These are phyloP conservation scores for Ustilago cynodontis DNA, from an alignment of 1,284 basidiomycete genomes.

Conservation along the genomic window DNA sequence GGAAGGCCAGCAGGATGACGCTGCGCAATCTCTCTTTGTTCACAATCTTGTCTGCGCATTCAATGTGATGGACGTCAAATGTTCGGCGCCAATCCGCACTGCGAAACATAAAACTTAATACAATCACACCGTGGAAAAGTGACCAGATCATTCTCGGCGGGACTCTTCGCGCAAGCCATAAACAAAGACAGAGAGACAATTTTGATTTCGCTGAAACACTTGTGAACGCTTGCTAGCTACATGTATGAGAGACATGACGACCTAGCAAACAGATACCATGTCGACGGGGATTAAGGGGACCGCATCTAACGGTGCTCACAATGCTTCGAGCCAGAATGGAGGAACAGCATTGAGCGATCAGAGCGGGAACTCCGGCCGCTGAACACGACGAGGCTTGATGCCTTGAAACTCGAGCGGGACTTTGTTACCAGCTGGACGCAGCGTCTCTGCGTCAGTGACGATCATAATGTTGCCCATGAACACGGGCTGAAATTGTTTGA, in stretches of 20 bases:
- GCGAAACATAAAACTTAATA: neutral
- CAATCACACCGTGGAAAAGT: neutral
- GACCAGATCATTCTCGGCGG: neutral
- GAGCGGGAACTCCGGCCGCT: neutral
- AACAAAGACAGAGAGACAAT: neutral
- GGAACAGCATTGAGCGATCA: neutral
- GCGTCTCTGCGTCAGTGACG: conserved; percentile 10
- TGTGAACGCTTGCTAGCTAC: neutral
- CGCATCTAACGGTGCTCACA: neutral
- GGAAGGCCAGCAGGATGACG: no score
- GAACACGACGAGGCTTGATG: neutral
- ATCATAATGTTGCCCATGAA: conserved; percentile 6
- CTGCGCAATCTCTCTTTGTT: no score
- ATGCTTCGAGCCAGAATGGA: neutral
- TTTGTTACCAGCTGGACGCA: neutral
- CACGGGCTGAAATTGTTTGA: neutral
- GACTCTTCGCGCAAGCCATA: conserved; percentile 1
- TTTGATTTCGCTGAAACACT: neutral
- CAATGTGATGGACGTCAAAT: neutral
- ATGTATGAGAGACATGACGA: neutral
- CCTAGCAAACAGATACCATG: no score
- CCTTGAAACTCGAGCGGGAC: neutral
- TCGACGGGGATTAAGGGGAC: no score
- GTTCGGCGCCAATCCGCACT: neutral
- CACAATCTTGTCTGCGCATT: neutral